Conservation (phyloP, 345 rosid species). For the Ceriops decandra region DNA sequence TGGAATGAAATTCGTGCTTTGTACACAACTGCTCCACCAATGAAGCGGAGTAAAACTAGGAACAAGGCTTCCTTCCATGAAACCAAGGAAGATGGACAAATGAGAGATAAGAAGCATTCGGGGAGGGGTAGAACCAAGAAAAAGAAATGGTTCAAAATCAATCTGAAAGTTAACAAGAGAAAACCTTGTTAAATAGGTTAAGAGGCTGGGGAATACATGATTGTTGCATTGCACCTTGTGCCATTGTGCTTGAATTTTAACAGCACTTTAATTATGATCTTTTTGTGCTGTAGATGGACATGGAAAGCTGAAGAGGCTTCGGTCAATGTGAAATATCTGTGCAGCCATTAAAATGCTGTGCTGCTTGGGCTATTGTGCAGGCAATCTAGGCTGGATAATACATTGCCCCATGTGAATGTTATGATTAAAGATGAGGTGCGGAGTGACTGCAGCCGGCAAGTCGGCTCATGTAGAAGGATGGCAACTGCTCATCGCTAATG, state of each 20-base stretch:
- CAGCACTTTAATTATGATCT: neutral
- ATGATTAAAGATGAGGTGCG: neutral
- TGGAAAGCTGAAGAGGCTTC: slow-evolving; percentile 7
- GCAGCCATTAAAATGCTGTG: slow-evolving; percentile 5
- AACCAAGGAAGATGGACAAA: slow-evolving; percentile 44
- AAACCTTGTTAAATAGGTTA: slow-evolving; percentile 67
- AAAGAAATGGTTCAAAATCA: slow-evolving; percentile 87
- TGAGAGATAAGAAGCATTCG: slow-evolving; percentile 57
- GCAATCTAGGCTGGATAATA: slow-evolving; percentile 6
- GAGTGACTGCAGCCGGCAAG: slow-evolving; percentile 6
- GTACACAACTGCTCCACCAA: slow-evolving; percentile 55
- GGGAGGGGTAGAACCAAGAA: slow-evolving; percentile 56
- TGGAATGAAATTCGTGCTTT: slow-evolving; percentile 79
- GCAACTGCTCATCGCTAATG: slow-evolving; percentile 27
- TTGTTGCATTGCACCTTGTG: neutral
- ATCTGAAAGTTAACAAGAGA: slow-evolving; percentile 78
- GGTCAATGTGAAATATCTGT: neutral
- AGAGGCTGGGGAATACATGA: neutral
- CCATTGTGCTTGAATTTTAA: neutral
- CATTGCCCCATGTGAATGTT: neutral
- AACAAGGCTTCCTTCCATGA: slow-evolving; percentile 39
- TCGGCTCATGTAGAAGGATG: slow-evolving; percentile 17
- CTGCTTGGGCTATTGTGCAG: slow-evolving; percentile 9
- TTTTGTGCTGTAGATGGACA: slow-evolving; percentile 1
- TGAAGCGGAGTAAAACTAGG: slow-evolving; percentile 66